A percentile compares a stretch with the other conserved stretches of the same genome.
These are phyloP conservation scores for Physaria fendleri DNA, from an alignment of 345 rosid genomes.

Conservation along the genomic window DNA sequence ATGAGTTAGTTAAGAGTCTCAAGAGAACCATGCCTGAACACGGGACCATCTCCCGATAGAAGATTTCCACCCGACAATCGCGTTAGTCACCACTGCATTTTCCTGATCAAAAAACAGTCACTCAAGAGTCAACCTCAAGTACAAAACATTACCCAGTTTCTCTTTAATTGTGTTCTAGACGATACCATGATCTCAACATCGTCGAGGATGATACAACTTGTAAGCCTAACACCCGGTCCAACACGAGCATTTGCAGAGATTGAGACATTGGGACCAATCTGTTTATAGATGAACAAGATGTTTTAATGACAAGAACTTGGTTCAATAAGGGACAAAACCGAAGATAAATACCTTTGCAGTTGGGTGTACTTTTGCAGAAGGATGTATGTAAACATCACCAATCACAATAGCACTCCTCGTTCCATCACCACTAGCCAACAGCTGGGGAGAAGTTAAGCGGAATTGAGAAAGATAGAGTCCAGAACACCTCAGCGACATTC, in stretches of 20 bases:
- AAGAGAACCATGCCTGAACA: slow-evolving; percentile 51
- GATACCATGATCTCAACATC: slow-evolving; percentile 86
- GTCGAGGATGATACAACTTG: slow-evolving; percentile 83
- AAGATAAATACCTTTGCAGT: slow-evolving; percentile 68
- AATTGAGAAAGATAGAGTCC: slow-evolving; percentile 78
- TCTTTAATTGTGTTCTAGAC: not conserved
- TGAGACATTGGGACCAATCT: slow-evolving; percentile 95
- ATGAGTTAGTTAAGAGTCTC: not conserved
- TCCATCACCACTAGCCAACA: slow-evolving; percentile 85
- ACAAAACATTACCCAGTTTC: not conserved
- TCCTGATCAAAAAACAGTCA: slow-evolving; percentile 43
- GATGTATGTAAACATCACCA: slow-evolving; percentile 90
- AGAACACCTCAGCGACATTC: slow-evolving; percentile 88
- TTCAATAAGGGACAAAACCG: not conserved
- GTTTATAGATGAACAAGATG: slow-evolving; percentile 23
- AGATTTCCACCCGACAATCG: slow-evolving; percentile 94
- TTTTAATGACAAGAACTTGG: not conserved
- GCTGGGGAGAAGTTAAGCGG: slow-evolving; percentile 55
- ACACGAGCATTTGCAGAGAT: slow-evolving; percentile 86
- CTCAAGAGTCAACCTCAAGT: slow-evolving; percentile 14
- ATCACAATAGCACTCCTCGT: slow-evolving; percentile 51
- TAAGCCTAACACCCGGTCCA: slow-evolving; percentile 93
- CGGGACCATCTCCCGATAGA: slow-evolving; percentile 94
- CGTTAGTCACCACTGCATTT: slow-evolving; percentile 77
- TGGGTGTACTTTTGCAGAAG: slow-evolving; percentile 94